Percentiles rank a stretch among this genome's conserved stretches.
These are phyloP conservation scores for Alnus glutinosa DNA, from an alignment of 306 rosid species.

Conservation along the genomic window DNA sequence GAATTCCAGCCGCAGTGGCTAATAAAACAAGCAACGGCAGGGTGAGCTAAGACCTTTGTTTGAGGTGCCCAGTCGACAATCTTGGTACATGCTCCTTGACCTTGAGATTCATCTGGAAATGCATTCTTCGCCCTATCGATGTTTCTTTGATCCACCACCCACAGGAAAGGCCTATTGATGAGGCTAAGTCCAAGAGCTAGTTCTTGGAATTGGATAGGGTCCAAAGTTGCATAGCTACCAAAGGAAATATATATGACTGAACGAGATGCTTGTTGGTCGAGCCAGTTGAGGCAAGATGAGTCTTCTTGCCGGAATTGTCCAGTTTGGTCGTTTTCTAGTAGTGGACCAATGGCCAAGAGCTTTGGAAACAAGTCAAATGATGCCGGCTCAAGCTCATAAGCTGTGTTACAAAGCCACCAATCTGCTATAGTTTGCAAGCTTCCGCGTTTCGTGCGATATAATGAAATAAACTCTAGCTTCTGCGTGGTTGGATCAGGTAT, in stretches of 20 bases:
- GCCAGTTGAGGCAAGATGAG: conserved; percentile 29
- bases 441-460: conserved; percentile 26
- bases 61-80: conserved; percentile 47
- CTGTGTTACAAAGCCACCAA: conserved; percentile 52
- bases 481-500: background rate
- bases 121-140: background rate
- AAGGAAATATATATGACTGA: conserved; percentile 39
- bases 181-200: conserved; percentile 36
- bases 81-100: conserved; percentile 28
- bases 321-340: conserved; percentile 7
- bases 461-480: conserved; percentile 17
- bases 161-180: conserved; percentile 29
- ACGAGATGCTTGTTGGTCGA: conserved; percentile 26
- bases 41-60: conserved; percentile 40
- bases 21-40: conserved; percentile 45
- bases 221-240: conserved; percentile 29
- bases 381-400: conserved; percentile 33
- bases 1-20: conserved; percentile 66
- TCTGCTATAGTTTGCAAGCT: conserved; percentile 23
- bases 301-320: conserved; percentile 39
- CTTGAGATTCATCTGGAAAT: conserved; percentile 32
- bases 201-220: conserved; percentile 30
- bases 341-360: background rate
- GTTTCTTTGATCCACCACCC: conserved; percentile 27
- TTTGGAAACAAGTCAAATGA: conserved; percentile 34